Evolutionary conservation across 257 asterid genomes (phyloP), one percentile per base, ranked within the genome.

Genomic region (Capsicum chinense): DNA sequence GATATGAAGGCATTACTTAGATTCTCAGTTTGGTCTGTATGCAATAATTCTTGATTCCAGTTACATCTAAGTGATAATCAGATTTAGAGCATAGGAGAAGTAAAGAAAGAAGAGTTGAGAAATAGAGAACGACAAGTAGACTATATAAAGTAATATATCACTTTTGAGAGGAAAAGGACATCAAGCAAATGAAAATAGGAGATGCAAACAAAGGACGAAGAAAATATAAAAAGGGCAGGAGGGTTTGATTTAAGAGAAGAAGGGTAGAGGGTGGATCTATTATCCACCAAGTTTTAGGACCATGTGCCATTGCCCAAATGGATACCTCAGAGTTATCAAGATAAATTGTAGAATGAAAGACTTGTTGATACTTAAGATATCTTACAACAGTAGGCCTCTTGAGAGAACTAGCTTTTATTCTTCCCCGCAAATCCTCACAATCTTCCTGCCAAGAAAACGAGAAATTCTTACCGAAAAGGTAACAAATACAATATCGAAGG

Each of bases 391-490:
- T 92, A 73, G 88, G 96, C 91, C 92, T 91, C 84, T 87, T 87
- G 62, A 92, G 91, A 78, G 78, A 78, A 86, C 97, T 98, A 88
- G 92, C 88, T 90, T 93, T 92, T 79, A 94, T 88, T 88, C 97
- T 94, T 87, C 89, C 92, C 57, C 80, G 88, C 85, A 96, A 85
- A 87, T 96, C 94, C 87, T 91, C 91, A 67, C 95, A 88, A 89
- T 96, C 99, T 88, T 90, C 99, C 98, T 96, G 94, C 76, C 86
- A 86, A 16, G 84, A 85, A 83, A 50, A 37, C 11, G 79, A 80
- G 83, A 86, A 80, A 67, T 50, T 52, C 62, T 67, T 67, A 66
- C 7, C 6, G 11, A 33, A 52, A 17, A 64, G 39, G 82, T 85
- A 80, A 74, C 76, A 76, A 59, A 69, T 50, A 76, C 47, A 83